Percentiles rank a stretch among this genome's conserved stretches.
Evolutionary conservation across 2,329 filamentous ascomycete genomes (phyloP).

Genomic region (Hymenoscyphus scutula): DNA sequence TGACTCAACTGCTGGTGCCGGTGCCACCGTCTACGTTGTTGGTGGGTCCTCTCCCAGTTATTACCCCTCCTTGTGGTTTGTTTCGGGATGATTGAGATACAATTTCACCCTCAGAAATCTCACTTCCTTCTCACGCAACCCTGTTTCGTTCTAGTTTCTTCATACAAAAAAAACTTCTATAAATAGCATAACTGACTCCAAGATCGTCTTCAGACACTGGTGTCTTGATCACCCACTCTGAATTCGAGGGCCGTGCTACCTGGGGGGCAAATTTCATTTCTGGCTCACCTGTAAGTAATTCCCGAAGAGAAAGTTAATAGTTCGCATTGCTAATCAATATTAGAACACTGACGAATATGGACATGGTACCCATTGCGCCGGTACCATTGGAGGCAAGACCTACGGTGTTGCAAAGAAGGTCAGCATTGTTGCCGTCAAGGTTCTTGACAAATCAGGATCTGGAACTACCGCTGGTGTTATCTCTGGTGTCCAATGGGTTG

Average conservation of each 20-base stretch:
- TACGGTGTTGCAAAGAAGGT: constrained; percentile 43
- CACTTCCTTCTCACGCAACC: too few relatives aligned
- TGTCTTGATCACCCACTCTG: constrained; percentile 34
- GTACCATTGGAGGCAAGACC: constrained; percentile 40
- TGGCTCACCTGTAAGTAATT: constrained; percentile 25
- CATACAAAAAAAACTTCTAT: too few relatives aligned
- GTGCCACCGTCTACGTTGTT: constrained; percentile 39
- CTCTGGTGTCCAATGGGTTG: constrained; percentile 40
- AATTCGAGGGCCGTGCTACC: constrained; percentile 39
- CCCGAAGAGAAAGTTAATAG: neutral
- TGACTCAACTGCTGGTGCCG: constrained; percentile 34
- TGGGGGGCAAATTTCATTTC: constrained; percentile 37
- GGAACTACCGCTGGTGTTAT: constrained; percentile 40
- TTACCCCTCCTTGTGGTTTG: too few relatives aligned
- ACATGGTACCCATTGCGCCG: constrained; percentile 44
- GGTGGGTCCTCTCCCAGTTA: too few relatives aligned
- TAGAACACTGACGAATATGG: constrained; percentile 40
- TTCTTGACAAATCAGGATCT: constrained; percentile 34
- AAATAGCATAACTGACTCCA: too few relatives aligned
- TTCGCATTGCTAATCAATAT: constrained; percentile 12
- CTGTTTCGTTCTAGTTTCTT: too few relatives aligned
- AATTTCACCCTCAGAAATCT: too few relatives aligned
- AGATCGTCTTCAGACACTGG: too few relatives aligned
- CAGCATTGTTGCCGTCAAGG: constrained; percentile 42
- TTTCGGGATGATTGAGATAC: too few relatives aligned